These are phyloP conservation scores for Candida sakaeoensis DNA, from an alignment of 805 yeast genomes.

Conservation along the genomic window DNA sequence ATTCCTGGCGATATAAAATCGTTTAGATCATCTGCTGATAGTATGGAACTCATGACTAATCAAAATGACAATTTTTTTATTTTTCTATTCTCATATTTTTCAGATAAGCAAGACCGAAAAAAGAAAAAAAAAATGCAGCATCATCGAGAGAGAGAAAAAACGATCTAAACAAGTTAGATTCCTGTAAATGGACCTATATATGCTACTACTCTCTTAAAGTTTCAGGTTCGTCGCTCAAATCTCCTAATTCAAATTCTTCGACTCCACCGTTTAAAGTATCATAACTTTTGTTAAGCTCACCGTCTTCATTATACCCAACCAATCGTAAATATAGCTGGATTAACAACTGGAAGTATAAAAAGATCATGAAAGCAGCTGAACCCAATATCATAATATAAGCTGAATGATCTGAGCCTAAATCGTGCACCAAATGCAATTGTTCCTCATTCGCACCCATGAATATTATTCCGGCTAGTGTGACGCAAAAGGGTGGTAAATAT, in stretches of 20 bases:
- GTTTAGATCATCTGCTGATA: slow-evolving; percentile 86
- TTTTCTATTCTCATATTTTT: no score
- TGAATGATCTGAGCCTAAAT: slow-evolving; percentile 79
- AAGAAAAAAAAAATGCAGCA: not conserved
- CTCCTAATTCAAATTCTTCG: slow-evolving; percentile 35
- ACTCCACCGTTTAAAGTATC: slow-evolving; percentile 16
- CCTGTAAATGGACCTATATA: no score
- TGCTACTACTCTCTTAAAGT: not conserved
- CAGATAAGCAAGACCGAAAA: not conserved
- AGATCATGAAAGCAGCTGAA: slow-evolving; percentile 70
- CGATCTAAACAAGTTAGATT: not conserved
- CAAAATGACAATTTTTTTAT: not conserved
- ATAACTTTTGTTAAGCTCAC: slow-evolving; percentile 20
- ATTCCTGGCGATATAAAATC: slow-evolving; percentile 93
- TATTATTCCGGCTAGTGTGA: slow-evolving; percentile 72
- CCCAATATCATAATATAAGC: slow-evolving; percentile 71
- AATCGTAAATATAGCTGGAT: slow-evolving; percentile 53
- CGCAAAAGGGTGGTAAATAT: slow-evolving; percentile 77
- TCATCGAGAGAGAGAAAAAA: not conserved
- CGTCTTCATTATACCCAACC: slow-evolving; percentile 41
- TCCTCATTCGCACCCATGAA: slow-evolving; percentile 95
- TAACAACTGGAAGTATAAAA: slow-evolving; percentile 61
- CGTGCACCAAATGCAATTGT: slow-evolving; percentile 66
- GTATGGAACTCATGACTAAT: slow-evolving; percentile 70
- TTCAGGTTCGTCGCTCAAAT: slow-evolving; percentile 18